Percentiles rank a stretch among this genome's conserved stretches.
These are phyloP conservation scores for Ascosphaera aggregata DNA, from an alignment of 2,329 filamentous ascomycete genomes.

Conservation along the genomic window DNA sequence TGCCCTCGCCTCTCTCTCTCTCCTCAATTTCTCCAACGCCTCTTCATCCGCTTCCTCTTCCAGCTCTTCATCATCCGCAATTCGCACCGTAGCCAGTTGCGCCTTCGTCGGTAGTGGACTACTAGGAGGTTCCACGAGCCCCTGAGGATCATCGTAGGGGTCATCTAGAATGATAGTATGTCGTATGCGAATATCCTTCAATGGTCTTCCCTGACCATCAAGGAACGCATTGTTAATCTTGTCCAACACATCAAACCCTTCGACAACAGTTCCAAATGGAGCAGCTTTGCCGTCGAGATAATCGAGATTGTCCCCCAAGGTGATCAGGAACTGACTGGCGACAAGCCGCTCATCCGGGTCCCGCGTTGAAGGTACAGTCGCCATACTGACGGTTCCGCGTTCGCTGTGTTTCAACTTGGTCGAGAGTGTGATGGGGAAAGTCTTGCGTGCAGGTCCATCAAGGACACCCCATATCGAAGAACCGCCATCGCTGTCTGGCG, in stretches of 20 bases:
- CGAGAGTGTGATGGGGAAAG: conserved; percentile 65
- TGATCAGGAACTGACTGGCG: conserved; percentile 84
- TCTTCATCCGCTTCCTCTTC: conserved; percentile 62
- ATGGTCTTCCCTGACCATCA: conserved; percentile 61
- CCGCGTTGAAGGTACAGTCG: conserved; percentile 52
- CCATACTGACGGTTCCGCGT: conserved; percentile 89
- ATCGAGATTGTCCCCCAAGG: conserved; percentile 69
- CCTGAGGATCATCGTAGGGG: conserved; percentile 62
- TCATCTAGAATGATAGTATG: conserved; percentile 87
- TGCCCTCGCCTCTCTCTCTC: conserved; percentile 75
- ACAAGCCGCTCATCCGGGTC: conserved; percentile 67
- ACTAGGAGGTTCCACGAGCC: conserved; percentile 49
- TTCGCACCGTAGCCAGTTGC: conserved; percentile 76
- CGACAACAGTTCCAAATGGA: conserved; percentile 84
- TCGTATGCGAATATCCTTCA: conserved; percentile 86
- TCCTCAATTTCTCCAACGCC: conserved; percentile 50
- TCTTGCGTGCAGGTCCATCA: conserved; percentile 44
- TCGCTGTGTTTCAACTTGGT: conserved; percentile 74
- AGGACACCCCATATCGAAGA: conserved; percentile 79
- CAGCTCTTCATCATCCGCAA: conserved; percentile 69
- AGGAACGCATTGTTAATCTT: conserved; percentile 82
- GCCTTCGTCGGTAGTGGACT: conserved; percentile 64
- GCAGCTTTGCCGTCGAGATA: conserved; percentile 85
- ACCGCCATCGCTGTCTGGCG: conserved; percentile 70
- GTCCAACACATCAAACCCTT: conserved; percentile 83